Percentiles rank a stretch among this genome's conserved stretches.
phyloP scores from a whole-genome alignment of 2,329 filamentous ascomycete genomes.

The Xylariaceae sp. region DNA sequence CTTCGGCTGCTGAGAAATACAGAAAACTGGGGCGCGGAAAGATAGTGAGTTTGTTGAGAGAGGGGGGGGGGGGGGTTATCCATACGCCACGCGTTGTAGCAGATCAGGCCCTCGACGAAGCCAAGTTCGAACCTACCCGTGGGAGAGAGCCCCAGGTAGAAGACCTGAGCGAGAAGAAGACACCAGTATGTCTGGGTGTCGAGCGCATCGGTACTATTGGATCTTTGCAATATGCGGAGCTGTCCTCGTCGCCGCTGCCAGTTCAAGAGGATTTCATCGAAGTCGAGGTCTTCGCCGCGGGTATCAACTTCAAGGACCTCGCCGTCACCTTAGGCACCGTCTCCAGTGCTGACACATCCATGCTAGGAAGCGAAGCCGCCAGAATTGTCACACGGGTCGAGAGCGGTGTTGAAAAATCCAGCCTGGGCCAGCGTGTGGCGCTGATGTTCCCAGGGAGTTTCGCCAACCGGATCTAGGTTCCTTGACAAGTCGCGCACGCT shows the following conservation, averaged over 20 bases:
- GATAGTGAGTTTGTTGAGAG: conserved; percentile 10
- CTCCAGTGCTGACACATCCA: not conserved
- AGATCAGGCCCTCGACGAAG: conserved; percentile 1
- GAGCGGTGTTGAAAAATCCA: too few relatives aligned
- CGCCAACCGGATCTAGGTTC: not conserved
- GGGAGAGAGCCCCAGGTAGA: not conserved
- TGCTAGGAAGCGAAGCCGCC: not conserved
- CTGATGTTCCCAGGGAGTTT: not conserved
- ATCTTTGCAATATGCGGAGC: conserved; percentile 1
- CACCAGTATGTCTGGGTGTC: not conserved
- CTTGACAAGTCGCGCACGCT: not conserved
- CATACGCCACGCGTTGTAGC: conserved; percentile 1
- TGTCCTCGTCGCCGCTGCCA: not conserved
- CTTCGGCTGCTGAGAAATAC: not conserved
- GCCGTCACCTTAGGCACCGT: not conserved
- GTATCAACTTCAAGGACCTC: conserved; percentile 1
- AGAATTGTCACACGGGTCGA: too few relatives aligned
- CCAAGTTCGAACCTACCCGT: not conserved
- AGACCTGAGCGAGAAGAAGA: not conserved
- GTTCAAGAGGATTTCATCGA: not conserved
- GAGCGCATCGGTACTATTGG: conserved; percentile 2
- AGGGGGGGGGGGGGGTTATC: not conserved
- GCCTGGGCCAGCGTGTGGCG: not conserved
- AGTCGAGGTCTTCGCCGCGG: conserved; percentile 1
- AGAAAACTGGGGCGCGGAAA: not conserved